These are phyloP conservation scores for Sporothrix inflata DNA, from an alignment of 2,329 filamentous ascomycete species.

Conservation along the genomic window DNA sequence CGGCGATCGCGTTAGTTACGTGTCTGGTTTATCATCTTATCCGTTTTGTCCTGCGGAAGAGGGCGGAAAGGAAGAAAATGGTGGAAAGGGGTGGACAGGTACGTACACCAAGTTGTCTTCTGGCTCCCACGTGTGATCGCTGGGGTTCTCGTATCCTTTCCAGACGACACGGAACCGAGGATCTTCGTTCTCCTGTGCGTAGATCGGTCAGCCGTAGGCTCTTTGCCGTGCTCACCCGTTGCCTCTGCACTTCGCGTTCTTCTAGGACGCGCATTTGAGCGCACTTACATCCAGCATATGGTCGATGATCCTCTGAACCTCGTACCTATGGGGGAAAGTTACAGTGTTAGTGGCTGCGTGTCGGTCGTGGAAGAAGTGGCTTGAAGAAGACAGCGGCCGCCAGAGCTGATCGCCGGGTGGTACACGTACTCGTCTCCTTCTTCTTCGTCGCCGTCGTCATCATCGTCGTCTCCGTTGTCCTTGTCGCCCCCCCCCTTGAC, in stretches of 20 bases:
- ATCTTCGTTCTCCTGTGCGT: slow-evolving; percentile 45
- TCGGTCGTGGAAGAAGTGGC: too few species aligned
- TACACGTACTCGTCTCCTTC: slow-evolving; percentile 31
- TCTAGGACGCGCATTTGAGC: not conserved
- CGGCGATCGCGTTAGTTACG: not conserved
- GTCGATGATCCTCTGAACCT: slow-evolving; percentile 72
- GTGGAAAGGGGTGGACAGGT: too few species aligned
- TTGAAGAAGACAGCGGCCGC: not conserved
- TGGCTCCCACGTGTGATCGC: slow-evolving; percentile 78
- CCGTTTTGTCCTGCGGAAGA: too few species aligned
- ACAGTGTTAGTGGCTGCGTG: slow-evolving; percentile 34
- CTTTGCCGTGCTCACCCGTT: not conserved
- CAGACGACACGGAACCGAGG: slow-evolving; percentile 75
- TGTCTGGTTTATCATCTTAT: too few species aligned
- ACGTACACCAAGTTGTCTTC: slow-evolving; percentile 67
- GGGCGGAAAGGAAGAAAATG: not conserved
- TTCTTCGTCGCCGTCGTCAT: slow-evolving; percentile 47
- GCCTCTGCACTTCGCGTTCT: too few species aligned
- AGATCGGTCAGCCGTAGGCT: not conserved
- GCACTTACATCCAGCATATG: slow-evolving; percentile 60
- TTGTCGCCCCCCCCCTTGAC: slow-evolving; percentile 10
- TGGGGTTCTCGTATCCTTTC: slow-evolving; percentile 73
- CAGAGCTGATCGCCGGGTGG: not conserved
- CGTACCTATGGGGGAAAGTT: slow-evolving; percentile 54
- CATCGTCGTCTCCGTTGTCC: slow-evolving; percentile 33